A percentile compares a stretch with the other conserved stretches of the same genome.
phyloP scores from a whole-genome alignment of 148 eudicot species.

The Arctostaphylos glauca region DNA sequence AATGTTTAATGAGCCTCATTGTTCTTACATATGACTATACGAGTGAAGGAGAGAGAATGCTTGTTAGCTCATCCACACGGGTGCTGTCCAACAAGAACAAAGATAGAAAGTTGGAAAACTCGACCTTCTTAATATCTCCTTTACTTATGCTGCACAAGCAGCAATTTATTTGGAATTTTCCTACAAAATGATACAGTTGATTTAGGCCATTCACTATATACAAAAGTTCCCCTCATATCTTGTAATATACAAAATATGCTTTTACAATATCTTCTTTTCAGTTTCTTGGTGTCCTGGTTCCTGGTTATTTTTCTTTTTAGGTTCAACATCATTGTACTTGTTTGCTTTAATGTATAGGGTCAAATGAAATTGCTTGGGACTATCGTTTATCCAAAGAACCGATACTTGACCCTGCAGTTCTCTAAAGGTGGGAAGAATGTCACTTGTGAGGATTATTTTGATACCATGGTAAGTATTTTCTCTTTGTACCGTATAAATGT shows the following conservation, averaged over 20 bases:
- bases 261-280: not conserved
- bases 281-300: not conserved
- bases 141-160: not conserved
- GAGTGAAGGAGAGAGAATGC: too few species aligned
- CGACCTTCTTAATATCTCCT: not conserved
- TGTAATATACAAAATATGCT: not conserved
- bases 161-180: not conserved
- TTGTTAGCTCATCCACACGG: too few species aligned
- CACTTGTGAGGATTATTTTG: conserved; percentile 83
- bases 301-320: not conserved
- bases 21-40: too few species aligned
- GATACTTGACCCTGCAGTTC: conserved; percentile 87
- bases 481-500: not conserved
- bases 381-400: conserved; percentile 77
- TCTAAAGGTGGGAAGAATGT: conserved; percentile 93
- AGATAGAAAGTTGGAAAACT: too few species aligned
- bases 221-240: not conserved
- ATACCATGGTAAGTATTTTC: conserved; percentile 60
- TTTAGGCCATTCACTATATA: not conserved
- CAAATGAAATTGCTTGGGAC: conserved; percentile 90
- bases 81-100: too few species aligned
- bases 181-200: not conserved
- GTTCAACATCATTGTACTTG: not conserved
- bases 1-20: too few species aligned
- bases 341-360: conserved; percentile 42